A percentile compares a stretch with the other conserved stretches of the same genome.
Evolutionary conservation across 2,329 filamentous ascomycete genomes (phyloP).

Genomic region (Penicillium sp.): DNA sequence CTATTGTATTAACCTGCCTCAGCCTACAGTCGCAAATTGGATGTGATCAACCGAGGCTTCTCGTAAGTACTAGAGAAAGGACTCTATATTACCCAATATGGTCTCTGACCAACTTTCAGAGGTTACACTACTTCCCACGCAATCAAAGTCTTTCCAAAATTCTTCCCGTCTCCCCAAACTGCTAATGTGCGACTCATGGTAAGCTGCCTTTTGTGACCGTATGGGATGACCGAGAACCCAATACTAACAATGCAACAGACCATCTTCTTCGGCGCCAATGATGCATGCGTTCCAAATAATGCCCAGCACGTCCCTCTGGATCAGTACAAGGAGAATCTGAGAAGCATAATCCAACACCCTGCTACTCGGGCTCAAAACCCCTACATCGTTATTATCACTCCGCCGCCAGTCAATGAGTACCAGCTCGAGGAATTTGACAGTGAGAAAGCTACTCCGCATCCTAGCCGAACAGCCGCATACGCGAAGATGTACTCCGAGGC

Average conservation of each 20-base stretch:
- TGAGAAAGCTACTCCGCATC: slow-evolving; percentile 46
- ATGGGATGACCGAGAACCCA: not conserved
- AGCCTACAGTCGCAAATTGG: slow-evolving; percentile 75
- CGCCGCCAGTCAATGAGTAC: slow-evolving; percentile 79
- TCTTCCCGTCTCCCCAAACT: slow-evolving; percentile 66
- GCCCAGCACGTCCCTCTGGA: slow-evolving; percentile 76
- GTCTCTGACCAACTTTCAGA: slow-evolving; percentile 31
- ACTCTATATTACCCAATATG: slow-evolving; percentile 3
- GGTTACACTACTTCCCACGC: slow-evolving; percentile 82
- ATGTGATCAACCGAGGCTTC: slow-evolving; percentile 85
- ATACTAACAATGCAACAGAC: slow-evolving; percentile 49
- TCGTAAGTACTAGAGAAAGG: slow-evolving; percentile 44
- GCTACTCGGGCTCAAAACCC: slow-evolving; percentile 67
- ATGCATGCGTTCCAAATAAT: slow-evolving; percentile 68
- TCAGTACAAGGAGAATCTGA: slow-evolving; percentile 70
- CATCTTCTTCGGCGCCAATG: slow-evolving; percentile 86
- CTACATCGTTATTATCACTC: slow-evolving; percentile 71
- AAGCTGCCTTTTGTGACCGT: slow-evolving; percentile 5
- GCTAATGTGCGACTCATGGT: slow-evolving; percentile 48
- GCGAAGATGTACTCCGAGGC: slow-evolving; percentile 66
- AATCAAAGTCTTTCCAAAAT: slow-evolving; percentile 63
- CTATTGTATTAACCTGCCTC: slow-evolving; percentile 8
- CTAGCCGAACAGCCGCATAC: slow-evolving; percentile 58
- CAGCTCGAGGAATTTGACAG: slow-evolving; percentile 54
- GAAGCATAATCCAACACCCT: slow-evolving; percentile 69